A percentile compares a stretch with the other conserved stretches of the same genome.
These are phyloP conservation scores for Hypoxylon rubiginosum DNA, from an alignment of 2,329 filamentous ascomycete genomes.

Conservation along the genomic window DNA sequence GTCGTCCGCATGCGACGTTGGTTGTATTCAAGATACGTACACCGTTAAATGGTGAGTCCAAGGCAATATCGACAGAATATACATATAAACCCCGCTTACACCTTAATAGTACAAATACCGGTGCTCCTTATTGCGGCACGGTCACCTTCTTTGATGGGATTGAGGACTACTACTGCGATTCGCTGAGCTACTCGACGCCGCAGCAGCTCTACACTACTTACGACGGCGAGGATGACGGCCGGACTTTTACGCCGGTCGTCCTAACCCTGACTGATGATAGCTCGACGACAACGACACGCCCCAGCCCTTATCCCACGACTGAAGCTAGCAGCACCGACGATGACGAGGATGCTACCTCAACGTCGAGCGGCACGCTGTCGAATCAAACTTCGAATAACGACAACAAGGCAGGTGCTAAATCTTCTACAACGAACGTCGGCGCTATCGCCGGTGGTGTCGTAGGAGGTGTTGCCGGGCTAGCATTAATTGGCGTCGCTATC, in stretches of 20 bases:
- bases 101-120: constrained; percentile 52
- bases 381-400: background rate
- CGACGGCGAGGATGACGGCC: constrained; percentile 53
- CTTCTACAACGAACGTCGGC: constrained; percentile 52
- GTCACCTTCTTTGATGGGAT: constrained; percentile 58
- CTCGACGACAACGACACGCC: constrained; percentile 16
- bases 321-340: background rate
- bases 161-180: constrained; percentile 61
- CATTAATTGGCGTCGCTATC: constrained; percentile 55
- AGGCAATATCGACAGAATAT: background rate
- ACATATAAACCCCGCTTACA: constrained; percentile 36
- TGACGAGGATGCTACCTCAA: background rate
- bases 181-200: constrained; percentile 50
- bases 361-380: background rate
- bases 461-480: constrained; percentile 60
- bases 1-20: constrained; percentile 56
- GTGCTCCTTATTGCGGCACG: constrained; percentile 60
- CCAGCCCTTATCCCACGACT: constrained; percentile 7
- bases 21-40: constrained; percentile 57
- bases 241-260: constrained; percentile 48
- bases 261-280: constrained; percentile 27
- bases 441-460: constrained; percentile 63
- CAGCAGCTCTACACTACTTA: constrained; percentile 59
- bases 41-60: constrained; percentile 62
- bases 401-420: constrained; percentile 40